Percentiles rank a stretch among this genome's conserved stretches.
Conservation (phyloP, 129 eudicot genomes). For the Logfia minima region DNA sequence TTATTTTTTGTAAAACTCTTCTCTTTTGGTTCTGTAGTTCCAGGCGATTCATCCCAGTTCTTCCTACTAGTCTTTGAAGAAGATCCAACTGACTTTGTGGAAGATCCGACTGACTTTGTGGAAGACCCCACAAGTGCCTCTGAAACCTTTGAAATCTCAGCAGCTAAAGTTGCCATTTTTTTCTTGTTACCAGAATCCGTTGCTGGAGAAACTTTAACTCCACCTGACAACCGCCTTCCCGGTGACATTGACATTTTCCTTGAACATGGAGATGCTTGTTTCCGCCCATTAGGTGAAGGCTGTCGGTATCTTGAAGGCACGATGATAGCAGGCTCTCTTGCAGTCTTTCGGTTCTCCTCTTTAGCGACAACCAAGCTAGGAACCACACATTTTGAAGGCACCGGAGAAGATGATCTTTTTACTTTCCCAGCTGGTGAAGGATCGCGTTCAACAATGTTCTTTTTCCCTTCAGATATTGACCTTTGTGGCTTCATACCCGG, state of each 20-base stretch:
- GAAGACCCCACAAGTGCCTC: conserved; percentile 67
- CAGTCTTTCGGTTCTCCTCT: conserved; percentile 71
- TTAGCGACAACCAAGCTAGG: conserved; percentile 89
- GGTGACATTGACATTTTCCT: conserved; percentile 97
- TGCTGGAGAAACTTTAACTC: conserved; percentile 58
- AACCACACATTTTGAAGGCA: conserved; percentile 91
- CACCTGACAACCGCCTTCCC: conserved; percentile 75
- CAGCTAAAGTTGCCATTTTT: conserved; percentile 57
- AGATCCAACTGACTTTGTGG: conserved; percentile 54
- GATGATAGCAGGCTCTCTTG: conserved; percentile 77
- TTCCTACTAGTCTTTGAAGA: conserved; percentile 54
- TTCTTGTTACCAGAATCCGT: conserved; percentile 74
- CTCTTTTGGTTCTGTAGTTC: conserved; percentile 51
- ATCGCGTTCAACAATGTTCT: conserved; percentile 62
- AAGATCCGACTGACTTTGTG: conserved; percentile 42
- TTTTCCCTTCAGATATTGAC: conserved; percentile 57
- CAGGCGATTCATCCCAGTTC: conserved; percentile 88
- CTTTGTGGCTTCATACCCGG: conserved; percentile 62
- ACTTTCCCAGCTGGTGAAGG: conserved; percentile 79
- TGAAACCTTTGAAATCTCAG: conserved; percentile 73
- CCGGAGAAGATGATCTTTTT: conserved; percentile 89
- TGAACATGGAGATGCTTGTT: conserved; percentile 55
- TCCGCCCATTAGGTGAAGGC: conserved; percentile 79
- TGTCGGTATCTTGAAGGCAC: conserved; percentile 97
- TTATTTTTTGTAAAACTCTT: conserved; percentile 52